A percentile compares a stretch with the other conserved stretches of the same genome.
These are phyloP conservation scores for Petasospora fabianii DNA, from an alignment of 1,139 yeast genomes.

Conservation along the genomic window DNA sequence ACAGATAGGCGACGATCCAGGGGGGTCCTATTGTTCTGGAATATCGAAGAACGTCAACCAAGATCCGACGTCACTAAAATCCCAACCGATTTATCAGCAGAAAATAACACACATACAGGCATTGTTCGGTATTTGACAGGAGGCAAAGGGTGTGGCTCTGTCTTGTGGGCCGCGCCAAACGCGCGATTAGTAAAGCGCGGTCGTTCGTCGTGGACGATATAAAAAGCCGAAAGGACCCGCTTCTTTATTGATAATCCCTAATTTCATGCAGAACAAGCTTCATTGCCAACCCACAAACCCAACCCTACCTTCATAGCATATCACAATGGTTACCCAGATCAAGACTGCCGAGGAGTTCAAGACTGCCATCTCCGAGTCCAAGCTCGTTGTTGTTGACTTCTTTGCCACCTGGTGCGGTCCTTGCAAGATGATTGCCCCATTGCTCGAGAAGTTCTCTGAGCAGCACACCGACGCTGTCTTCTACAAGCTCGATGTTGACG, in stretches of 20 bases:
- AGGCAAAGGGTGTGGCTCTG: too few relatives aligned
- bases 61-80: too few relatives aligned
- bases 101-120: too few relatives aligned
- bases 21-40: too few relatives aligned
- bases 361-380: constrained; percentile 51
- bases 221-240: background rate
- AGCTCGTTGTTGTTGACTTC: constrained; percentile 84
- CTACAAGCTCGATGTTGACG: constrained; percentile 84
- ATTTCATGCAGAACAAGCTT: background rate
- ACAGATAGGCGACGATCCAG: background rate
- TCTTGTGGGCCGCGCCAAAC: background rate
- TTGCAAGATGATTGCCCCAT: constrained; percentile 92
- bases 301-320: constrained; percentile 17
- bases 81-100: background rate
- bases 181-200: constrained; percentile 1
- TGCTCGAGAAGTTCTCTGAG: constrained; percentile 69
- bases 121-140: too few relatives aligned
- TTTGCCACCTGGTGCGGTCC: constrained; percentile 98
- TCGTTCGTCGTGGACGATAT: background rate
- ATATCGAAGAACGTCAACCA: too few relatives aligned
- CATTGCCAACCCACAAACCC: background rate
- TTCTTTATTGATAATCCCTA: background rate
- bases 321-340: constrained; percentile 41
- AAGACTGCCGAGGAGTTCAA: constrained; percentile 57
- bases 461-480: constrained; percentile 60